Evolutionary conservation across 2,329 filamentous ascomycete species (phyloP), one percentile per base, ranked within the genome.

Genomic region (Exophiala aquamarina): DNA sequence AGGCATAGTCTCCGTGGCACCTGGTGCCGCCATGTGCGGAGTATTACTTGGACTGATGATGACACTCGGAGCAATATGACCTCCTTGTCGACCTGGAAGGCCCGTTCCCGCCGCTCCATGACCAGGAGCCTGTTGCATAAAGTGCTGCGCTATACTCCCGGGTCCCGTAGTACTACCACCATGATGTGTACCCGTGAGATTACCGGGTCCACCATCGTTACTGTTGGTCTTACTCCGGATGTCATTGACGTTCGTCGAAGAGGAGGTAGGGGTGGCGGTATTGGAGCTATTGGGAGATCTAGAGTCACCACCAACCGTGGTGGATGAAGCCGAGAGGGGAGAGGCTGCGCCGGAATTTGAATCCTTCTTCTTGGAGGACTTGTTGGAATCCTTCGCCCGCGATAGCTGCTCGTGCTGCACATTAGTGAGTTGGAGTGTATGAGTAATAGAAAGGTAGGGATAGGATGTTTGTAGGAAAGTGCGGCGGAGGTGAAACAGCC

Each of bases 1-100:
- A 42, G 93, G 93, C 92, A 98, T 97, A 4, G 92, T 96, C 73
- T 98, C 93, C 56, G 91, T 87, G 48, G 91, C 86, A 58, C 93
- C 93, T 38, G 93, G 93, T 53, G 90, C 90, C 41, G 93, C 91
- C 35, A 93, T 76, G 72, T 98, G 93, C 90, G 91, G 90, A 68
- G 89, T 87, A 68, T 89, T 87, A 64, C 92, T 97, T 44, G 91
- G 91, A 69, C 90, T 96, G 68, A 97, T 93, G 59, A 96, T 82
- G 50, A 97, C 91, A 62, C 89, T 94, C 17, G 92, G 92, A 35
- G 89, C 85, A 49, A 89, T 75, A 50, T 76, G 71, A 55, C 73
- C 72, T 23, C 79, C 79, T 59, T 81, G 75, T 63, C 86, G 78
- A 60, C 75, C 79, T 26, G 85, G 81, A 31, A 84, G 86, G 55